These are phyloP conservation scores for Fusarium dlaminii DNA, from an alignment of 2,329 filamentous ascomycete genomes.

Conservation along the genomic window DNA sequence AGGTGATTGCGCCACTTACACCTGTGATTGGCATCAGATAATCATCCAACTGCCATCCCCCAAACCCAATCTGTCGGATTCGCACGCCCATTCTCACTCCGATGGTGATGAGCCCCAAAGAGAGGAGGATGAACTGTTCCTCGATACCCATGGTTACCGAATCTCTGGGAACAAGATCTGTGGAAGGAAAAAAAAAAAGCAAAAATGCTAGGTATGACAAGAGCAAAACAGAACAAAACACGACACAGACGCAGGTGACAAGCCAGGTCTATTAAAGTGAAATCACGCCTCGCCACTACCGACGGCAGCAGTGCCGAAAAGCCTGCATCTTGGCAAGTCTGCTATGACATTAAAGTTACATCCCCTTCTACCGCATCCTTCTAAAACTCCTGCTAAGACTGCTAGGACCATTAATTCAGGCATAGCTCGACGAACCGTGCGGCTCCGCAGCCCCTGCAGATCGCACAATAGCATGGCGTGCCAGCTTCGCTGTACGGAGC, in stretches of 20 bases:
- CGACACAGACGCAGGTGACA: not conserved
- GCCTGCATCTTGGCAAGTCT: not conserved
- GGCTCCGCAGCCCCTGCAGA: slow-evolving; percentile 8
- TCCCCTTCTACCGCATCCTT: not conserved
- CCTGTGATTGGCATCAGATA: slow-evolving; percentile 38
- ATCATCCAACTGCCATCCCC: slow-evolving; percentile 32
- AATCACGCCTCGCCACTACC: not conserved
- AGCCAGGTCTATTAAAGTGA: not conserved
- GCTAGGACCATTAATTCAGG: not conserved
- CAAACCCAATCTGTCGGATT: slow-evolving; percentile 25
- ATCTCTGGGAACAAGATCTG: not conserved
- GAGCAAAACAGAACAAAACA: not conserved
- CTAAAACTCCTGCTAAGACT: not conserved
- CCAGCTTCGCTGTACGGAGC: not conserved
- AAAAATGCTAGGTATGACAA: not conserved
- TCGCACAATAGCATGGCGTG: not conserved
- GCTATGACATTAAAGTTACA: not conserved
- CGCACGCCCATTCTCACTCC: slow-evolving; percentile 20
- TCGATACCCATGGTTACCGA: slow-evolving; percentile 27
- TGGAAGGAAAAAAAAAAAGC: not conserved
- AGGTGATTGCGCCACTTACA: slow-evolving; percentile 16
- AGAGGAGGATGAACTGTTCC: slow-evolving; percentile 36
- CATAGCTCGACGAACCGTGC: not conserved
- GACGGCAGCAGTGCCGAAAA: not conserved
- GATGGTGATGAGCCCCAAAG: slow-evolving; percentile 32